Percentiles rank a stretch among this genome's conserved stretches.
Conservation (phyloP, 2,329 filamentous ascomycete genomes). For the Leptographium procerum region DNA sequence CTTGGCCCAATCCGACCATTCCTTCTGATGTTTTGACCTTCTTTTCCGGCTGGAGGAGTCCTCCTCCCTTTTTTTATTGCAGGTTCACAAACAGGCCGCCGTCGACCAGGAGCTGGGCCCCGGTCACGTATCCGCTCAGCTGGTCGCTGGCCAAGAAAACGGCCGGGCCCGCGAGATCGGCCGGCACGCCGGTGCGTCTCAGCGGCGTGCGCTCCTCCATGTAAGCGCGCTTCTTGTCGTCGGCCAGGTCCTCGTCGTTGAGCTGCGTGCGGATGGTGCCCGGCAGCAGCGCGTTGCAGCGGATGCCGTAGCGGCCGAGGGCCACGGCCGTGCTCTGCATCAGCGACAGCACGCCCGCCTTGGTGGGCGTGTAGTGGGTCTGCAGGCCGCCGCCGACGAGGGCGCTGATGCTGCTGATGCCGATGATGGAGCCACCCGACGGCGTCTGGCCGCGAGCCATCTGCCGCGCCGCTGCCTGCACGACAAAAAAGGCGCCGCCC, state of each 20-base stretch:
- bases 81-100: constrained; percentile 65
- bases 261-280: constrained; percentile 61
- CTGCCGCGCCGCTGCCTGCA: constrained; percentile 73
- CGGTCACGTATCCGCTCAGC: constrained; percentile 55
- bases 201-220: constrained; percentile 58
- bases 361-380: constrained; percentile 63
- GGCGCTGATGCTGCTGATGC: constrained; percentile 34
- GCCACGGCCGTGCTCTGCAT: constrained; percentile 60
- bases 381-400: constrained; percentile 55
- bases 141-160: constrained; percentile 58
- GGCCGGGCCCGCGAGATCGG: constrained; percentile 58
- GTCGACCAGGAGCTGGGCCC: constrained; percentile 60
- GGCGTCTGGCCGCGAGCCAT: constrained; percentile 56
- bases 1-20: too few relatives aligned
- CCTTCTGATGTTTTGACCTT: not conserved
- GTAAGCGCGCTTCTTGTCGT: constrained; percentile 52
- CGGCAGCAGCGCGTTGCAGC: constrained; percentile 59
- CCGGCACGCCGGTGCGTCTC: constrained; percentile 46
- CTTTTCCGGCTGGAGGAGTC: too few relatives aligned
- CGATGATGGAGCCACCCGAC: constrained; percentile 62
- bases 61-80: too few relatives aligned
- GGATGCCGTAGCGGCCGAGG: constrained; percentile 51
- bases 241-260: constrained; percentile 55
- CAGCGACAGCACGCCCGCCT: constrained; percentile 55
- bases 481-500: constrained; percentile 76